Conservation (phyloP, 495 filamentous ascomycete genomes). For the Chaetomidium leptoderma region DNA sequence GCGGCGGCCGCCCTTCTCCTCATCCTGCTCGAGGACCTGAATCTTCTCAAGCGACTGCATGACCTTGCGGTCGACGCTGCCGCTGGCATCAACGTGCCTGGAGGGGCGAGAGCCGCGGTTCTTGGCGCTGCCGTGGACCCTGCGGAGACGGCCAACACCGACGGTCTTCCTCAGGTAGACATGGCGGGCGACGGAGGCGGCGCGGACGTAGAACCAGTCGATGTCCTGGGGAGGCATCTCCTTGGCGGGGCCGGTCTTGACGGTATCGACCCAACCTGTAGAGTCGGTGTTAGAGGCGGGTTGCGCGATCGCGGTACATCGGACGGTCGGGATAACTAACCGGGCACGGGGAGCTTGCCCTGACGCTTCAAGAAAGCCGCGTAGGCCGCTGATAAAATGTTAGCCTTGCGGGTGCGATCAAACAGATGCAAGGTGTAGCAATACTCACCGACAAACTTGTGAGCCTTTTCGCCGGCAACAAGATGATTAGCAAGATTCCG, state of each 20-base stretch:
- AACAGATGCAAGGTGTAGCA: not conserved
- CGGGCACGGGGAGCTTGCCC: slow-evolving; percentile 95
- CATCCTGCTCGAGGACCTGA: slow-evolving; percentile 90
- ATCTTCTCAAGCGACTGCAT: slow-evolving; percentile 98
- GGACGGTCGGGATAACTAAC: slow-evolving; percentile 43
- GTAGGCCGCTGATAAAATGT: slow-evolving; percentile 57
- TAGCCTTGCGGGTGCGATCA: slow-evolving; percentile 1
- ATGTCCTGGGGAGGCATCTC: slow-evolving; percentile 95
- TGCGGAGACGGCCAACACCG: slow-evolving; percentile 80
- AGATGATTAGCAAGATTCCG: slow-evolving; percentile 56
- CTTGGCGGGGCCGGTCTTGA: slow-evolving; percentile 93
- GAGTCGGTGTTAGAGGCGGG: slow-evolving; percentile 7
- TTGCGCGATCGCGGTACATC: not conserved
- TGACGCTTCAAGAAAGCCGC: slow-evolving; percentile 97
- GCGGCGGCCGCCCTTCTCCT: slow-evolving; percentile 93
- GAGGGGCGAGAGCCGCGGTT: slow-evolving; percentile 90
- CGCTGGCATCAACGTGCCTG: slow-evolving; percentile 93
- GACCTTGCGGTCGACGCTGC: slow-evolving; percentile 92
- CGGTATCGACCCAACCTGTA: slow-evolving; percentile 93
- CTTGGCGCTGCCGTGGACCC: slow-evolving; percentile 87
- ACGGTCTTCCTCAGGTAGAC: slow-evolving; percentile 99
- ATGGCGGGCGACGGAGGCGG: slow-evolving; percentile 92
- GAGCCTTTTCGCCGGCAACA: slow-evolving; percentile 52
- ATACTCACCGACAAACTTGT: slow-evolving; percentile 73
- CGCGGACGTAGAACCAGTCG: slow-evolving; percentile 99